phyloP scores from a whole-genome alignment of 2,329 filamentous ascomycete species.

The Seiridium unicorne region DNA sequence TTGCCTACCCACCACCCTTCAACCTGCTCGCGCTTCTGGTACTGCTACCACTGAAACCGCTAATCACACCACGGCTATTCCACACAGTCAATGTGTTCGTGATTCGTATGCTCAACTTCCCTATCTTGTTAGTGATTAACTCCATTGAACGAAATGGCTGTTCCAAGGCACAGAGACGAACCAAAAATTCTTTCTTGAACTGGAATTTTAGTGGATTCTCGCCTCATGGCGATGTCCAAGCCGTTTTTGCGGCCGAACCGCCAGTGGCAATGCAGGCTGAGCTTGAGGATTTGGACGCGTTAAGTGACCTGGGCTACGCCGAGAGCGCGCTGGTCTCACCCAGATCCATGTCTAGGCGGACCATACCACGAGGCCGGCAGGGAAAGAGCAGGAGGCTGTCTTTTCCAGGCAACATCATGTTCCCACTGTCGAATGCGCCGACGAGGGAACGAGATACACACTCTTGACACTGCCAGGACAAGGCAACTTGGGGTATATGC shows the following conservation, averaged over 20 bases:
- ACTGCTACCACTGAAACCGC: slow-evolving; percentile 64
- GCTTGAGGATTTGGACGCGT: slow-evolving; percentile 31
- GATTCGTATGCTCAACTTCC: slow-evolving; percentile 62
- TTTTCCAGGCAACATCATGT: not conserved
- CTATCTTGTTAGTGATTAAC: slow-evolving; percentile 59
- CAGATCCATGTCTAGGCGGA: slow-evolving; percentile 1
- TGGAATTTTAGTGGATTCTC: slow-evolving; percentile 47
- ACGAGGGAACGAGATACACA: not conserved
- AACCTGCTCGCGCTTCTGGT: slow-evolving; percentile 65
- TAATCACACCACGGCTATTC: slow-evolving; percentile 62
- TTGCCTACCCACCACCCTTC: slow-evolving; percentile 68
- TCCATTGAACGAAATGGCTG: slow-evolving; percentile 60
- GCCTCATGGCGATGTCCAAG: slow-evolving; percentile 60
- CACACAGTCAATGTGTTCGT: slow-evolving; percentile 70
- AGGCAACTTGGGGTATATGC: no score
- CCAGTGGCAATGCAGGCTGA: slow-evolving; percentile 38
- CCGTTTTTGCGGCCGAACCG: slow-evolving; percentile 60
- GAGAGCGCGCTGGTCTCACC: slow-evolving; percentile 8
- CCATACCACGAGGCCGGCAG: not conserved
- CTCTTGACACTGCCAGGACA: no score
- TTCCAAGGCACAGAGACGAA: not conserved
- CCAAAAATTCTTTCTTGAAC: slow-evolving; percentile 17
- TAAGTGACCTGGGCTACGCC: slow-evolving; percentile 25
- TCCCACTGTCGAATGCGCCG: not conserved
- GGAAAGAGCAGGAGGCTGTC: not conserved